Percentiles rank a stretch among this genome's conserved stretches.
phyloP scores from a whole-genome alignment of 2,329 filamentous ascomycete genomes.

The Sclerotinia minor region DNA sequence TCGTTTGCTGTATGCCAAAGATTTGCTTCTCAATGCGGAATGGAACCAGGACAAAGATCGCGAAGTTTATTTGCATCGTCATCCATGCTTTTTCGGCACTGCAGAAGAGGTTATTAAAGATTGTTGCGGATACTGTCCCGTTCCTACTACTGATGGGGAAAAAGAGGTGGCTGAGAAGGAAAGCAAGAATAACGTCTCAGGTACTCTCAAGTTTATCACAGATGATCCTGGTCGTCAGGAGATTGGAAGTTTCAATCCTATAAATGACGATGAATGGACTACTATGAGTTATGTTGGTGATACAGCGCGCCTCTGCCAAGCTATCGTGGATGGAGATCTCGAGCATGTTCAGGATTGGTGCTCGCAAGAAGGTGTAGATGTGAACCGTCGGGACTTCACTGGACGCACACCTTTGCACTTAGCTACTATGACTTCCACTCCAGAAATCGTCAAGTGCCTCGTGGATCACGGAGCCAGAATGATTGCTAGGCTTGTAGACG shows the following conservation, averaged over 20 bases:
- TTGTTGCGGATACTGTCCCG: slow-evolving; percentile 78
- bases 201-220: slow-evolving; percentile 70
- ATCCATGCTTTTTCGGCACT: slow-evolving; percentile 81
- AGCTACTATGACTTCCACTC: slow-evolving; percentile 66
- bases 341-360: slow-evolving; percentile 72
- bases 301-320: slow-evolving; percentile 73
- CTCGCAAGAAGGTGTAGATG: slow-evolving; percentile 64
- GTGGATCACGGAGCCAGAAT: slow-evolving; percentile 72
- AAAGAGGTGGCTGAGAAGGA: slow-evolving; percentile 70
- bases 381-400: slow-evolving; percentile 74
- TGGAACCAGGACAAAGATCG: slow-evolving; percentile 79
- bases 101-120: slow-evolving; percentile 74
- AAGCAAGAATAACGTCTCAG: slow-evolving; percentile 72
- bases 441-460: slow-evolving; percentile 68
- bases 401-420: slow-evolving; percentile 79
- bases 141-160: slow-evolving; percentile 68
- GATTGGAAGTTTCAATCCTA: slow-evolving; percentile 73
- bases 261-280: slow-evolving; percentile 82
- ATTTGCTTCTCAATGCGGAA: slow-evolving; percentile 79
- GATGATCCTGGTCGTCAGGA: slow-evolving; percentile 79
- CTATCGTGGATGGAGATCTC: slow-evolving; percentile 73
- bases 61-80: slow-evolving; percentile 76
- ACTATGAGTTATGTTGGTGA: slow-evolving; percentile 89
- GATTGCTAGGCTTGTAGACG: slow-evolving; percentile 73
- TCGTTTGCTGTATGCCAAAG: slow-evolving; percentile 77